phyloP scores from a whole-genome alignment of 163 green algal species.

The Prototheca stagnorum region DNA sequence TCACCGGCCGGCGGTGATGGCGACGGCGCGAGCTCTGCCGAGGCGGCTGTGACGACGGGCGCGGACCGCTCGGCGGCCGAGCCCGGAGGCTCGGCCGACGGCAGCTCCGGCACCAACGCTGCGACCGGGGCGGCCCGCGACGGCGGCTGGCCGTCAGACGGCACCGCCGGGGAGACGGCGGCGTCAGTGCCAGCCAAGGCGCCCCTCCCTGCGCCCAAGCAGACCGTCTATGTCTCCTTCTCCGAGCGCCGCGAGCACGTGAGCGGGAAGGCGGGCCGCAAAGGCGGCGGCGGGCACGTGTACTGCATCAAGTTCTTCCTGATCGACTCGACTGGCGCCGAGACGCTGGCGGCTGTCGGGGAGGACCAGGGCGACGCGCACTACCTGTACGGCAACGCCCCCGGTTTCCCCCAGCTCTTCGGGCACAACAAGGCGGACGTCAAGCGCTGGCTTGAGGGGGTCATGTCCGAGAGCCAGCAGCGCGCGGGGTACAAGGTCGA shows the following conservation, averaged over 20 bases:
- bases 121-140: no score
- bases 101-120: no score
- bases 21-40: no score
- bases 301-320: constrained; percentile 29
- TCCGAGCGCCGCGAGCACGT: constrained; percentile 6
- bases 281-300: constrained; percentile 3
- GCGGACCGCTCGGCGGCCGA: no score
- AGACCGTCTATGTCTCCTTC: constrained; percentile 5
- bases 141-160: no score
- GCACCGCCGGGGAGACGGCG: no score
- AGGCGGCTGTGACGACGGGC: no score
- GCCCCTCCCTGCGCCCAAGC: not conserved
- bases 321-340: constrained; percentile 12
- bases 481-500: constrained; percentile 16
- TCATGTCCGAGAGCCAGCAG: constrained; percentile 14
- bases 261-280: not conserved
- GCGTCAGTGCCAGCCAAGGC: not conserved
- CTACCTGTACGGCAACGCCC: constrained; percentile 31
- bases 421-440: constrained; percentile 28
- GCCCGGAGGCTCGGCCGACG: no score
- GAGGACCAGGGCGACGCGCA: constrained; percentile 42
- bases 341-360: constrained; percentile 27
- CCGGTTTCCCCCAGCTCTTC: constrained; percentile 16
- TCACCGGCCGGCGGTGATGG: no score
- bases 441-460: constrained; percentile 16